Percentiles rank a stretch among this genome's conserved stretches.
Conservation (phyloP, 805 yeast species). For the Candida patagonica region DNA sequence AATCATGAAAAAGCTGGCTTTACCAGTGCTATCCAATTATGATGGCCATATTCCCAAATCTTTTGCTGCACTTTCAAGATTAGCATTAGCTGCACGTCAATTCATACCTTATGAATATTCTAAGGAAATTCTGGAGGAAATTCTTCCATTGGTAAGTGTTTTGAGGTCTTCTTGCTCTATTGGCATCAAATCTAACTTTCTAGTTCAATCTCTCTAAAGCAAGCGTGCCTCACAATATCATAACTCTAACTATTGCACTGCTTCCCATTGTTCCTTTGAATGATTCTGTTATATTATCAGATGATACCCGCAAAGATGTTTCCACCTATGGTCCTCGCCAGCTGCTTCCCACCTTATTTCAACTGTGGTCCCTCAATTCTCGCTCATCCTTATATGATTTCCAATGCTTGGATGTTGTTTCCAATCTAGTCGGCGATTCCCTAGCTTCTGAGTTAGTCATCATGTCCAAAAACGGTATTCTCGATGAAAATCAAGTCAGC, state of each 20-base stretch:
- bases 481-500: constrained; percentile 52
- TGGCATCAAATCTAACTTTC: neutral
- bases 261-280: constrained; percentile 15
- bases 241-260: constrained; percentile 15
- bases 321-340: constrained; percentile 31
- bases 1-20: constrained; percentile 24
- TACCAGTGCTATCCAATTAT: constrained; percentile 15
- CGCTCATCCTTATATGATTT: constrained; percentile 46
- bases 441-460: constrained; percentile 25
- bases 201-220: constrained; percentile 14
- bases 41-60: constrained; percentile 15
- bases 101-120: constrained; percentile 18
- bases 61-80: constrained; percentile 14
- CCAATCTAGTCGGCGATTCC: constrained; percentile 41
- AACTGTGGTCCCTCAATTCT: constrained; percentile 58
- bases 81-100: constrained; percentile 20
- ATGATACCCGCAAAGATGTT: neutral
- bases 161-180: neutral
- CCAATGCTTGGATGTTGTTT: constrained; percentile 54
- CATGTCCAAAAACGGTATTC: constrained; percentile 52
- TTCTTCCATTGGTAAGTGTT: constrained; percentile 21
- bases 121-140: constrained; percentile 17
- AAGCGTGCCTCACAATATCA: constrained; percentile 17
- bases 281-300: constrained; percentile 6
- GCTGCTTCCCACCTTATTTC: constrained; percentile 58